A percentile compares a stretch with the other conserved stretches of the same genome.
phyloP scores from a whole-genome alignment of 768 basidiomycete genomes.

The Pleurotus salmoneostramineus region DNA sequence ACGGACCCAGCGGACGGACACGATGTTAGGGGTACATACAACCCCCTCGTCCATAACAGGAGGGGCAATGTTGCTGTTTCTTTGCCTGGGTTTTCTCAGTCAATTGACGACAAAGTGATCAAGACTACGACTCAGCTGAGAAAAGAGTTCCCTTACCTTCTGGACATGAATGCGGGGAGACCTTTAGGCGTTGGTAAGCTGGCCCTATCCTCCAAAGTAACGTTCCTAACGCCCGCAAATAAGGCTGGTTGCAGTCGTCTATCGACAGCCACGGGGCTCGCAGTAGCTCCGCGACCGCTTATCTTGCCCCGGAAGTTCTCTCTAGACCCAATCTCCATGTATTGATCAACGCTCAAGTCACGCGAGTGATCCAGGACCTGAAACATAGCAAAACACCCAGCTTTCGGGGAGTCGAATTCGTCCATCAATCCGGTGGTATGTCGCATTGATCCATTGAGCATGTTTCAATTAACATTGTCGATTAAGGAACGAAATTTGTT shows the following conservation, averaged over 20 bases:
- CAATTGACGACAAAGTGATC: conserved; percentile 26
- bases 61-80: conserved; percentile 27
- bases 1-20: conserved; percentile 31
- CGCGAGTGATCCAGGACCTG: conserved; percentile 13
- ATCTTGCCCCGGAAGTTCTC: conserved; percentile 19
- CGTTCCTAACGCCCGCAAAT: neutral
- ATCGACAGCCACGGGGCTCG: conserved; percentile 19
- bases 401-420: conserved; percentile 16
- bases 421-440: conserved; percentile 4
- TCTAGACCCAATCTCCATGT: conserved; percentile 25
- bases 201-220: neutral
- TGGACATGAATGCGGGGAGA: conserved; percentile 24
- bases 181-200: conserved; percentile 24
- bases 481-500: neutral
- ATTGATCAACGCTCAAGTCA: conserved; percentile 20
- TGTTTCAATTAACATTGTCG: neutral
- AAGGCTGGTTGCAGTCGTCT: conserved; percentile 24
- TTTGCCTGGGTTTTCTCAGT: conserved; percentile 25
- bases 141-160: conserved; percentile 22
- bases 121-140: conserved; percentile 23
- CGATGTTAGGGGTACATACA: conserved; percentile 30
- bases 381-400: neutral
- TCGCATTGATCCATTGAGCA: neutral
- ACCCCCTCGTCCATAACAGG: conserved; percentile 31
- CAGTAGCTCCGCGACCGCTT: conserved; percentile 28